Conservation (phyloP, 2,329 filamentous ascomycete species). For the Apiospora kogelbergensis region DNA sequence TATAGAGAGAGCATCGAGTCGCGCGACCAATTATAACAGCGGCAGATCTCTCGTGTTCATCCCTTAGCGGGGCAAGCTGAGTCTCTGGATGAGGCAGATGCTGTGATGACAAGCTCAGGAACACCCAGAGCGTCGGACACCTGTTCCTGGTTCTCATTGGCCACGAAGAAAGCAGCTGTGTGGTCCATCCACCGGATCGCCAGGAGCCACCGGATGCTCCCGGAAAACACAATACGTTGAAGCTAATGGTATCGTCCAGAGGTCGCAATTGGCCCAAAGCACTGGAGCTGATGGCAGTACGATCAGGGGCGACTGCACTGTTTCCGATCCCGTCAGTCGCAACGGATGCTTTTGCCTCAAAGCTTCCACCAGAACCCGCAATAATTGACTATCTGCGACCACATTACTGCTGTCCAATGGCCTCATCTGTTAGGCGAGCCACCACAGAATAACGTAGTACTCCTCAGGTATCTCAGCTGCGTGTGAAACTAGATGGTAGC, state of each 20-base stretch:
- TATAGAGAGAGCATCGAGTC: neutral
- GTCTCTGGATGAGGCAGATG: neutral
- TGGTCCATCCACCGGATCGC: neutral
- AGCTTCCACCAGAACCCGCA: neutral
- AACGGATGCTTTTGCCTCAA: neutral
- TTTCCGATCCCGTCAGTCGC: neutral
- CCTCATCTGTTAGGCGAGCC: conserved; percentile 2
- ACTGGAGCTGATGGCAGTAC: neutral
- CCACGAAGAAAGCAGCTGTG: neutral
- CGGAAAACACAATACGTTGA: neutral
- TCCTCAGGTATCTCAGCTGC: neutral
- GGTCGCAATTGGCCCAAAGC: neutral
- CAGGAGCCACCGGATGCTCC: neutral
- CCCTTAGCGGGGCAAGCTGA: neutral
- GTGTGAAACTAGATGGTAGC: conserved; percentile 6
- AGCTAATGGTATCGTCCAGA: neutral
- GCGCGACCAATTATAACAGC: neutral
- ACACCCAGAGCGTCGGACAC: neutral
- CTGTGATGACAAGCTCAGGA: neutral
- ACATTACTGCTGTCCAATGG: neutral
- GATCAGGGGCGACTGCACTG: conserved; percentile 1
- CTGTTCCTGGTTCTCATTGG: neutral
- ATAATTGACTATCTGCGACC: neutral
- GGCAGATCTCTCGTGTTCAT: neutral
- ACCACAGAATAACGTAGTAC: conserved; percentile 2